Evolutionary conservation across 768 basidiomycete genomes (phyloP), one percentile per base, ranked within the genome.

Genomic region (Rhodotorula taiwanensis): DNA sequence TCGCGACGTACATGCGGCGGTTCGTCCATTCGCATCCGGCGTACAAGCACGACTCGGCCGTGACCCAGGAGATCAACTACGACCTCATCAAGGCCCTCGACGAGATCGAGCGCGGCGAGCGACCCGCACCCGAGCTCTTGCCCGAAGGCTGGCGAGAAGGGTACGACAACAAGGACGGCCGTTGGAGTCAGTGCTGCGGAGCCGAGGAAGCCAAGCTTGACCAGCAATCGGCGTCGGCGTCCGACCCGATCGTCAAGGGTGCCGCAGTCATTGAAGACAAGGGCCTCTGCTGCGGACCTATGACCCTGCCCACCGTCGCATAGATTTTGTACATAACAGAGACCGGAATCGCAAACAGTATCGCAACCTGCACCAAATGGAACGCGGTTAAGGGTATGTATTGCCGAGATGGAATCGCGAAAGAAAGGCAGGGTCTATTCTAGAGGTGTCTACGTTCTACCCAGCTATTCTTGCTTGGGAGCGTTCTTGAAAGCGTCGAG

Each of bases 41-140:
- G n/a, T 99, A 99, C 78, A 86, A 87, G 75, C 81, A 83, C 53
- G 91, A 99, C 77, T 94, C 91, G n/a, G 86, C 87, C 54, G 89
- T 99, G 25, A 86, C 81, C 54, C 82, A 89, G 72, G 85, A 87
- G 76, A 90, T 98, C 73, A 95, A 92, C 73, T 95, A 93, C 74
- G 95, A 99, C 77, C 81, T 99, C 31, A 79, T 95, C 74, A 80
- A 84, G 49, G 88, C 89, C 4, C 78, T 95, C 10, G 93, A 98
- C 73, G 87, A 90, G 75, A 87, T 98, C 89, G 95, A 76, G 75
- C 90, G 81, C 5, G 47, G 52, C 7, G 39, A 58, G 43, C 34
- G 21, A 14, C 18, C 39, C 16, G 55, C 41, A 4, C 61, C 58
- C 2, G 81, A 82, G 54, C 77, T 89, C 45, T 77, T 89, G 5